Percentiles rank a stretch among this genome's conserved stretches.
These are phyloP conservation scores for Oryza officinalis DNA, from an alignment of 176 grass and related monocot genomes.

Conservation along the genomic window DNA sequence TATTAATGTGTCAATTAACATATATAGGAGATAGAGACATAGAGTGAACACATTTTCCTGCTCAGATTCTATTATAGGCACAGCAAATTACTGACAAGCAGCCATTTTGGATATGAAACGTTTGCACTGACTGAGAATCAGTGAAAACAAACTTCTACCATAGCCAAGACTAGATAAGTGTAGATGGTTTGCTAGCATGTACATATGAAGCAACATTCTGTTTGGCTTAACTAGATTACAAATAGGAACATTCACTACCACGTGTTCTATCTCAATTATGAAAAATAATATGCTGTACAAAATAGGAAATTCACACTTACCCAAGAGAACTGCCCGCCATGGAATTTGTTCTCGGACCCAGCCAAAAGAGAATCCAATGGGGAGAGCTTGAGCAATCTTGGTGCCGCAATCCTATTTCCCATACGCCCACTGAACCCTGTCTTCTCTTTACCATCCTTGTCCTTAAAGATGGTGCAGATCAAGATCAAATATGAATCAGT, in stretches of 20 bases:
- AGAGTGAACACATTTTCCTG: background rate
- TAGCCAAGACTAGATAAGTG: background rate
- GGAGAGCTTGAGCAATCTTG: conserved; percentile 81
- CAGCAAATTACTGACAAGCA: background rate
- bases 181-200: conserved; percentile 1
- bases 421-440: conserved; percentile 88
- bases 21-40: background rate
- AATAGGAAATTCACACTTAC: conserved; percentile 49
- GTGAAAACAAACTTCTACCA: background rate
- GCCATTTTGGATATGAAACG: background rate
- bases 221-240: background rate
- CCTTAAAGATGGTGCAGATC: conserved; percentile 87
- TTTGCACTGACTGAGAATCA: conserved; percentile 5
- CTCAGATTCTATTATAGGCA: background rate
- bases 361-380: conserved; percentile 83
- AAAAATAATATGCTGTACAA: background rate
- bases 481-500: conserved; percentile 85
- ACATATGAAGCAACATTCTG: background rate
- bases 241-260: background rate
- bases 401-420: conserved; percentile 76
- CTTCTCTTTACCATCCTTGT: conserved; percentile 90
- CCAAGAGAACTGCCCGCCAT: conserved; percentile 92
- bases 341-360: conserved; percentile 74
- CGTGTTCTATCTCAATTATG: background rate
- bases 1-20: background rate